phyloP scores from a whole-genome alignment of 129 eudicot genomes.

The Flaveria linearis region DNA sequence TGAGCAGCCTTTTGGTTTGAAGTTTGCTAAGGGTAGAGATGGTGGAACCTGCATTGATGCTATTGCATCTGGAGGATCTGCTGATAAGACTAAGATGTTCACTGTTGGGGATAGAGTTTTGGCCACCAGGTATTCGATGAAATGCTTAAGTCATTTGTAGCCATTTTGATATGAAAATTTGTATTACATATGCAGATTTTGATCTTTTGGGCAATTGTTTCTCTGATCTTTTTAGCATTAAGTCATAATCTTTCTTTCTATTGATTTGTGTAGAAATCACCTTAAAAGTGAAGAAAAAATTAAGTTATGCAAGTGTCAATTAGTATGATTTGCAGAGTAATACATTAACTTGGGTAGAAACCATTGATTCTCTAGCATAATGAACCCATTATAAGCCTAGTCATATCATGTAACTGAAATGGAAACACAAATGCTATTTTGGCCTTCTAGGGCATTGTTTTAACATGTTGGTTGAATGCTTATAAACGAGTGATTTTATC shows the following conservation, averaged over 20 bases:
- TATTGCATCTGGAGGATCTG: slow-evolving; percentile 86
- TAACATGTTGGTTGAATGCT: neutral
- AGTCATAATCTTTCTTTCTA: neutral
- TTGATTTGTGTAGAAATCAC: slow-evolving; percentile 15
- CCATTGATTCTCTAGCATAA: neutral
- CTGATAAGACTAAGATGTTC: slow-evolving; percentile 75
- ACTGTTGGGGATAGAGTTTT: slow-evolving; percentile 88
- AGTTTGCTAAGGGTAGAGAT: slow-evolving; percentile 89
- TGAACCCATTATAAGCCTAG: too few species aligned
- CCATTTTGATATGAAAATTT: neutral
- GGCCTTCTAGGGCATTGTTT: neutral
- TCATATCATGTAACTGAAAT: neutral
- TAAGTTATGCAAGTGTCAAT: neutral
- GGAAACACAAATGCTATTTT: neutral
- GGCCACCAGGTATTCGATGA: slow-evolving; percentile 77
- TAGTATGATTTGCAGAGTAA: neutral
- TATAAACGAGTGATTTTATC: neutral
- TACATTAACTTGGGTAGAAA: neutral
- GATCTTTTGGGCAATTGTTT: neutral
- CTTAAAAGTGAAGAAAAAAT: neutral
- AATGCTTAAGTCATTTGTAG: slow-evolving; percentile 19
- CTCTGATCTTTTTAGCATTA: neutral
- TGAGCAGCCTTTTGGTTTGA: slow-evolving; percentile 79
- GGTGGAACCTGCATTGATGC: slow-evolving; percentile 96
- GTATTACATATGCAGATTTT: neutral